Evolutionary conservation across 139 green algal genomes (phyloP).

Genomic region (Chlamydomonas urium): DNA sequence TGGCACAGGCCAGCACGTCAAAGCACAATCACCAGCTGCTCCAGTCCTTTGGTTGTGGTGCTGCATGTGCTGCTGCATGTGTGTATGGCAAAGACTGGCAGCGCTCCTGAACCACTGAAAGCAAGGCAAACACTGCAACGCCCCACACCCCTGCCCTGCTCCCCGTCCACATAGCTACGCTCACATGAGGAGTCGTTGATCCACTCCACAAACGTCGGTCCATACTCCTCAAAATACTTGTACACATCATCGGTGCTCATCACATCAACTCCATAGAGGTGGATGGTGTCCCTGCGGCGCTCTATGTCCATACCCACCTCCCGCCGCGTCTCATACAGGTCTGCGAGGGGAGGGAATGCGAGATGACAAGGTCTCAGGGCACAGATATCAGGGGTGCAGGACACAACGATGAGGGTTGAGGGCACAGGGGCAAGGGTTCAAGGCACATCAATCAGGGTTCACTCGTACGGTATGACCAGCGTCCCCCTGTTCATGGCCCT

Average conservation of each 20-base stretch:
- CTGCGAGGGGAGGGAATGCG: no score
- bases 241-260: slow-evolving; percentile 58
- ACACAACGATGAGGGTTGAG: background rate
- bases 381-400: background rate
- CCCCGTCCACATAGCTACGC: background rate
- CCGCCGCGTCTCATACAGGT: slow-evolving; percentile 52
- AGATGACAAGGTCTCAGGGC: background rate
- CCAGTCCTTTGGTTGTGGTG: background rate
- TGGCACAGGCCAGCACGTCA: background rate
- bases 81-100: background rate
- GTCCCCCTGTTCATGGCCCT: background rate
- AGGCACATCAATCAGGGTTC: background rate
- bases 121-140: background rate
- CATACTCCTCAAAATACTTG: slow-evolving; percentile 65
- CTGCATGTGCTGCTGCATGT: background rate
- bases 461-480: background rate
- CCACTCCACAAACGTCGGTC: slow-evolving; percentile 81
- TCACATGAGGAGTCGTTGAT: slow-evolving; percentile 80
- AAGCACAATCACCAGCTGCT: background rate
- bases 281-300: slow-evolving; percentile 35
- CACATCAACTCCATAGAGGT: slow-evolving; percentile 83
- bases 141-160: background rate
- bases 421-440: background rate
- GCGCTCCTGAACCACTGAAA: background rate
- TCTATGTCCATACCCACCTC: slow-evolving; percentile 38